Evolutionary conservation across 2,329 filamentous ascomycete genomes (phyloP).

Genomic region (Monilinia fructicola): DNA sequence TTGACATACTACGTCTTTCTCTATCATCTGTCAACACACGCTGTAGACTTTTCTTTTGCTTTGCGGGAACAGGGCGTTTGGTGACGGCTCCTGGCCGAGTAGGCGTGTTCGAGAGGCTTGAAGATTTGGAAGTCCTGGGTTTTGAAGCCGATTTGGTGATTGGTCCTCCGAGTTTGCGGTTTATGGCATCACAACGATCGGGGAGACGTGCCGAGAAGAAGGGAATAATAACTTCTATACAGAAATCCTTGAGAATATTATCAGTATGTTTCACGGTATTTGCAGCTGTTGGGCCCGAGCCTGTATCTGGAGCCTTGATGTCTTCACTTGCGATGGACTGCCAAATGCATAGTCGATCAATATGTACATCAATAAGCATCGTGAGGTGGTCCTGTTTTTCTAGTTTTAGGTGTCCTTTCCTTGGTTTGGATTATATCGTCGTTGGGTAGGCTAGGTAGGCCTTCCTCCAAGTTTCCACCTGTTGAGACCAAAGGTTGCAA

Average conservation of each 20-base stretch:
- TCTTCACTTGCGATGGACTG: slow-evolving; percentile 70
- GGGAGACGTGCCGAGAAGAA: slow-evolving; percentile 80
- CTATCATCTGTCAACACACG: slow-evolving; percentile 62
- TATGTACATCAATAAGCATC: slow-evolving; percentile 67
- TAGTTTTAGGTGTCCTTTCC: slow-evolving; percentile 37
- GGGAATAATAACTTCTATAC: slow-evolving; percentile 75
- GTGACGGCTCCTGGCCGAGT: slow-evolving; percentile 53
- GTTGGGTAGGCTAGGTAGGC: slow-evolving; percentile 38
- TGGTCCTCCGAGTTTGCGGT: slow-evolving; percentile 74
- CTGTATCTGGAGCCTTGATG: slow-evolving; percentile 42
- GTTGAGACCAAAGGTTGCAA: slow-evolving; percentile 56
- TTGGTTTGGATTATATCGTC: slow-evolving; percentile 29
- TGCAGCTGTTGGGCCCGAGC: slow-evolving; percentile 35
- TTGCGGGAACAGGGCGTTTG: slow-evolving; percentile 49
- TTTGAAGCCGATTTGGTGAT: slow-evolving; percentile 57
- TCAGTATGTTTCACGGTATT: slow-evolving; percentile 33
- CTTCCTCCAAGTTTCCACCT: slow-evolving; percentile 39
- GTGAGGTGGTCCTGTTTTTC: slow-evolving; percentile 56
- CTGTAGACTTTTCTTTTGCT: slow-evolving; percentile 55
- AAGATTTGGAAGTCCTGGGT: slow-evolving; percentile 49
- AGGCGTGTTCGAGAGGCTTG: slow-evolving; percentile 44
- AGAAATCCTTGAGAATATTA: slow-evolving; percentile 74
- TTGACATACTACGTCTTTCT: slow-evolving; percentile 53
- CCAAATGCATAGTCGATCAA: slow-evolving; percentile 81
- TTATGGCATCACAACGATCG: slow-evolving; percentile 66